These are phyloP conservation scores for Nemania sp. DNA, from an alignment of 2,329 filamentous ascomycete genomes.

Conservation along the genomic window DNA sequence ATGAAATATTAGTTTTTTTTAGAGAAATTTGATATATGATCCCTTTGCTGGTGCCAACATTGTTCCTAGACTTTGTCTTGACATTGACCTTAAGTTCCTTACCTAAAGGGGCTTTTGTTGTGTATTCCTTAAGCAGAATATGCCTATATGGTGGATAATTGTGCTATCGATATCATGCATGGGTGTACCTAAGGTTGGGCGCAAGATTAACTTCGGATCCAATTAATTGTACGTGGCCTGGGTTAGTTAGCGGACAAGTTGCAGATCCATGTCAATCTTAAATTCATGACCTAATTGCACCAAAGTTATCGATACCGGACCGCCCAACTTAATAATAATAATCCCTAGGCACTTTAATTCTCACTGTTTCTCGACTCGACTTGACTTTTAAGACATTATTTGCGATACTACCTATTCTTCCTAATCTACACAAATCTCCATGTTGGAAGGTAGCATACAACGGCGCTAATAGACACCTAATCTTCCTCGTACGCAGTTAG, in stretches of 20 bases:
- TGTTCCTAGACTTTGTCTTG: too few species aligned
- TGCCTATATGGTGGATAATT: background rate
- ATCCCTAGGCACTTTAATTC: background rate
- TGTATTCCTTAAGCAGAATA: too few species aligned
- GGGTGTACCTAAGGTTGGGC: background rate
- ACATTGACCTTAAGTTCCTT: too few species aligned
- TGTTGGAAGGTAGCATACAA: background rate
- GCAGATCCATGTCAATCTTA: conserved; percentile 9
- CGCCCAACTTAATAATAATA: conserved; percentile 21
- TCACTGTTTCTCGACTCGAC: background rate
- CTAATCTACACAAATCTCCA: background rate
- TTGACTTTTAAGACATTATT: background rate
- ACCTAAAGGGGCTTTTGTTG: too few species aligned
- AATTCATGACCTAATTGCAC: conserved; percentile 27
- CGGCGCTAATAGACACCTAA: background rate
- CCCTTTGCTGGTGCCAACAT: background rate
- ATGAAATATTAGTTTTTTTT: background rate
- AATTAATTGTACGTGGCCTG: too few species aligned
- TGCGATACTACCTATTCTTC: background rate
- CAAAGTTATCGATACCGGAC: conserved; percentile 26
- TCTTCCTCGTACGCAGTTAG: background rate
- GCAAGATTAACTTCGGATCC: conserved; percentile 1
- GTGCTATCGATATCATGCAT: background rate
- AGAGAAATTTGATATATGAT: background rate
- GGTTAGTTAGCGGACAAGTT: background rate